Evolutionary conservation across 2,329 filamentous ascomycete species (phyloP).

Genomic region (Aspergillus sp.): DNA sequence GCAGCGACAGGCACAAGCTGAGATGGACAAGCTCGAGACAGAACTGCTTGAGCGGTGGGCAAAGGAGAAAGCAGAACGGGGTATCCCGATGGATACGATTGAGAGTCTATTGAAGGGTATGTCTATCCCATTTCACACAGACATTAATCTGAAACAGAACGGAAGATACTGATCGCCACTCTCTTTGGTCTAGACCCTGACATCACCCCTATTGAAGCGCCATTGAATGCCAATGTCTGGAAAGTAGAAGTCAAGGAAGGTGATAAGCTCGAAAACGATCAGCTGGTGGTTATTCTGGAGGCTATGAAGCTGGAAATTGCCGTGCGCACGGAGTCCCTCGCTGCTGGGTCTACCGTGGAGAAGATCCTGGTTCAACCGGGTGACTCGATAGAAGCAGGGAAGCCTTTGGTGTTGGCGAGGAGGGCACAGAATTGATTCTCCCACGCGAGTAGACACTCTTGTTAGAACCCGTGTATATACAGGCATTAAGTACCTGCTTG

Average conservation of each 20-base stretch:
- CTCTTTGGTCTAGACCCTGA: constrained; percentile 32
- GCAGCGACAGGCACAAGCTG: constrained; percentile 52
- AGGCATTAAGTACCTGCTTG: too few relatives aligned
- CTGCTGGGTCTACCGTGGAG: constrained; percentile 36
- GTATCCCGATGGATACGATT: constrained; percentile 53
- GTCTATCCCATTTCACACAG: constrained; percentile 12
- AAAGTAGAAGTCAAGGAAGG: constrained; percentile 52
- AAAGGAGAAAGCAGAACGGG: constrained; percentile 50
- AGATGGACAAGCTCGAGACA: constrained; percentile 43
- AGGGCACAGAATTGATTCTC: constrained; percentile 11
- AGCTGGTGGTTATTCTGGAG: constrained; percentile 53
- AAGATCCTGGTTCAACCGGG: constrained; percentile 45
- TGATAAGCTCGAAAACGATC: constrained; percentile 44
- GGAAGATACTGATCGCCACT: neutral
- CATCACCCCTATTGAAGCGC: constrained; percentile 43
- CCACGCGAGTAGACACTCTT: neutral
- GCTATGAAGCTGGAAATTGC: constrained; percentile 62
- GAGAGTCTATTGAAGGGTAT: constrained; percentile 52
- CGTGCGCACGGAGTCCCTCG: constrained; percentile 37
- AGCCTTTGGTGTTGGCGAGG: constrained; percentile 34
- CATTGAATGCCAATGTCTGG: constrained; percentile 57
- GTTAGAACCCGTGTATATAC: too few relatives aligned
- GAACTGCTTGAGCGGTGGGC: constrained; percentile 41
- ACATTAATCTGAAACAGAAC: neutral
- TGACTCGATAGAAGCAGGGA: constrained; percentile 41